A percentile compares a stretch with the other conserved stretches of the same genome.
Conservation (phyloP, 805 yeast genomes). For the Ogataea paradorogensis region DNA sequence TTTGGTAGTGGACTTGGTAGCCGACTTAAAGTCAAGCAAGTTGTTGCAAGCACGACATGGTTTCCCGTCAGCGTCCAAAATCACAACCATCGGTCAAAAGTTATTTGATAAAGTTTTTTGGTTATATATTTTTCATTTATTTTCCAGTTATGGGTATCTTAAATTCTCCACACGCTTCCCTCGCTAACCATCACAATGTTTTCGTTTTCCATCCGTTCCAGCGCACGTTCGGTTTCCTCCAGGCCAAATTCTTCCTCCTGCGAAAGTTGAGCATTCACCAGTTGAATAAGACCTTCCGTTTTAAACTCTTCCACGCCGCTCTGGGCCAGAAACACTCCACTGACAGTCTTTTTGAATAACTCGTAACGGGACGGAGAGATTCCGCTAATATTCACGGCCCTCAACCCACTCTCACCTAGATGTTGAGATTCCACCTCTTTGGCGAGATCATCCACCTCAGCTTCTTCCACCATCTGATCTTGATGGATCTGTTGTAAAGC, state of each 20-base stretch:
- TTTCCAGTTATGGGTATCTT: constrained; percentile 1
- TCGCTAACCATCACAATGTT: constrained; percentile 49
- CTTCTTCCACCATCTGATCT: constrained; percentile 25
- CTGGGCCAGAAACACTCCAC: constrained; percentile 39
- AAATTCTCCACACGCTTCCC: constrained; percentile 46
- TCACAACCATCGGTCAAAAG: constrained; percentile 26
- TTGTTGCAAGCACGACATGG: constrained; percentile 96
- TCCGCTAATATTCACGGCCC: constrained; percentile 11
- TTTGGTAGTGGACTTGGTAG: constrained; percentile 18
- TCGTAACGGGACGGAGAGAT: constrained; percentile 51
- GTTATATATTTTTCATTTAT: neutral
- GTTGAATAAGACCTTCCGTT: constrained; percentile 21
- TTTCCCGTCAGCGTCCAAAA: constrained; percentile 86
- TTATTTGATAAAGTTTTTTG: neutral
- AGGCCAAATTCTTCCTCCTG: constrained; percentile 47
- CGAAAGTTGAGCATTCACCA: constrained; percentile 28
- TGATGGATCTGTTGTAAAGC: constrained; percentile 26
- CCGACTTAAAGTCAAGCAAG: constrained; percentile 73
- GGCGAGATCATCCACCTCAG: constrained; percentile 14
- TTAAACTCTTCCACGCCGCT: constrained; percentile 38
- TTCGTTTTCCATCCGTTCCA: constrained; percentile 40
- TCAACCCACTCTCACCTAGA: constrained; percentile 8
- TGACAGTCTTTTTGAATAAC: constrained; percentile 45
- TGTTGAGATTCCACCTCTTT: constrained; percentile 25
- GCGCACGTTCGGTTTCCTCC: constrained; percentile 44